Evolutionary conservation across 2,329 filamentous ascomycete genomes (phyloP), one percentile per base, ranked within the genome.

Genomic region (Paraconiothyrium brasiliense): DNA sequence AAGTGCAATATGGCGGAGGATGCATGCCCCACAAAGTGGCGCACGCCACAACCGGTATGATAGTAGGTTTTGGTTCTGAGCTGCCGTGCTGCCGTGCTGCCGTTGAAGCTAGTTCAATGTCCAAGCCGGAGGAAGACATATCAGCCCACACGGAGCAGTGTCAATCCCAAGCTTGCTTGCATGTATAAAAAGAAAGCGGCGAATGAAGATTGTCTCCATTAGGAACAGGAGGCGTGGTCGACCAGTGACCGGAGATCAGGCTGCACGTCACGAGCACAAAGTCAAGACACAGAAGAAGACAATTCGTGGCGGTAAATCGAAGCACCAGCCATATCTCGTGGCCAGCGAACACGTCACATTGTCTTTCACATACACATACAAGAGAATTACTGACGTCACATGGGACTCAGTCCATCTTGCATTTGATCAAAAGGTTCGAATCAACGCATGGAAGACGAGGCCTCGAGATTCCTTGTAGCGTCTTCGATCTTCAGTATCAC

Each of bases 11-110:
- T 37, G 34, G 32, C 11, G 22, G 16, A 54, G 51, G 51, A 20
- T 20, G 11, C 37, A 2, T 43, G 11, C 51, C 51, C 51, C 51
- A 37, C 51, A 54, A 54, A 54, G 37, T 54, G 51, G 51, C 37
- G 51, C 37, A 30, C 37, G 37, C 13, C 37, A 41, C 11, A 14
- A 16, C 6, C 10, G 37, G 9, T 6, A 16, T 14, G 37, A 16
- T 22, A 44, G 4, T 14, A n/a, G 35, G 35, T 9, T 54, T 27
- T 43, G 34, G 2, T 44, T 30, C 30, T 3, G 16, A 13, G 11
- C 14, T 16, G 13, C 35, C 14, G 22, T 16, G 11, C 14, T 16
- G 13, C 35, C 14, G 22, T 16, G 11, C 13, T 43, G 51, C 16
- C 9, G 24, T 32, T 22, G 51, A 8, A 14, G 16, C 34, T 16